Evolutionary conservation across 352 stramenopile species (phyloP).

Genomic region (Phytophthora macrochlamydospora): DNA sequence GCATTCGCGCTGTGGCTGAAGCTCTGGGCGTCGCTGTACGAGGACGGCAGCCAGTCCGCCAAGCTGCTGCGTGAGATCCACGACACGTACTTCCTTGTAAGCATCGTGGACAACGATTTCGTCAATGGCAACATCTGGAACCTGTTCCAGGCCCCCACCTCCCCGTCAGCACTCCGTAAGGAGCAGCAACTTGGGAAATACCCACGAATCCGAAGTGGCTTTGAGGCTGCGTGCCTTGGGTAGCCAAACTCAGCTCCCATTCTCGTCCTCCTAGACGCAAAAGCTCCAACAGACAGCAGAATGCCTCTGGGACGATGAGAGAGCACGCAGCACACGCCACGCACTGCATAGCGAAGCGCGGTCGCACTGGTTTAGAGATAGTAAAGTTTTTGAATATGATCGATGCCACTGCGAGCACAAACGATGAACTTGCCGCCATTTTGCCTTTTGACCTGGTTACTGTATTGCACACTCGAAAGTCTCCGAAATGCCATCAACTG

Average conservation of each 20-base stretch:
- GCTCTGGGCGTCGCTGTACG: conserved; percentile 97
- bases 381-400: conserved; percentile 17
- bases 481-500: conserved; percentile 9
- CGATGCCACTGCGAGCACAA: conserved; percentile 26
- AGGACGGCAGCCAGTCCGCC: conserved; percentile 87
- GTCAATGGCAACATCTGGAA: conserved; percentile 88
- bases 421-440: neutral
- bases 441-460: neutral
- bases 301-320: conserved; percentile 49
- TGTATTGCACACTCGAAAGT: neutral
- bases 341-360: conserved; percentile 20
- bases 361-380: conserved; percentile 22
- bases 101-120: conserved; percentile 99
- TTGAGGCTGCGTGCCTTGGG: conserved; percentile 22
- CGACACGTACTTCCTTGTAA: conserved; percentile 98
- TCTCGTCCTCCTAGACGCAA: conserved; percentile 47
- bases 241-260: conserved; percentile 18
- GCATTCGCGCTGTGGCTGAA: conserved; percentile 97
- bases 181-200: conserved; percentile 2
- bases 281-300: conserved; percentile 32
- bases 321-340: conserved; percentile 19
- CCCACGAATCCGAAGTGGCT: conserved; percentile 12
- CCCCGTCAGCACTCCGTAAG: conserved; percentile 28
- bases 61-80: conserved; percentile 95
- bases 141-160: conserved; percentile 54